A percentile compares a stretch with the other conserved stretches of the same genome.
phyloP scores from a whole-genome alignment of 768 basidiomycete species.

The Boletus sensibilis region DNA sequence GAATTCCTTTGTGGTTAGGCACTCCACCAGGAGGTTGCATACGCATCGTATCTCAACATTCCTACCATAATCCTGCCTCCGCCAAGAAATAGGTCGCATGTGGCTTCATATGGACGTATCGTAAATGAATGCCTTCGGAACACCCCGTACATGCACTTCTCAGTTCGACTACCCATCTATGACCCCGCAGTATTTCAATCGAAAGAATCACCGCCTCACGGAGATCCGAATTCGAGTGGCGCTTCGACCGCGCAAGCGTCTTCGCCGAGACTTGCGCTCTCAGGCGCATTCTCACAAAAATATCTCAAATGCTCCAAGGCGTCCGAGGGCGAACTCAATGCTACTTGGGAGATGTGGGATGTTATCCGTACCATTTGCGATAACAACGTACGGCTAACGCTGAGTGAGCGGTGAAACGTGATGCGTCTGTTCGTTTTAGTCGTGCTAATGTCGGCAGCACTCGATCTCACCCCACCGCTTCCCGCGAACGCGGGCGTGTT shows the following conservation, averaged over 20 bases:
- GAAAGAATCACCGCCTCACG: constrained; percentile 28
- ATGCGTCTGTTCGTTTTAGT: not conserved
- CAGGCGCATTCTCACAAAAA: constrained; percentile 26
- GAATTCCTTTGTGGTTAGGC: constrained; percentile 54
- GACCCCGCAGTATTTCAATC: constrained; percentile 63
- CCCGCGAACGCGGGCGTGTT: constrained; percentile 76
- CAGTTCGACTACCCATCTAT: constrained; percentile 81
- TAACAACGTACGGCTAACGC: constrained; percentile 69
- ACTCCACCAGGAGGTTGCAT: constrained; percentile 87
- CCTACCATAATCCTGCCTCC: constrained; percentile 85
- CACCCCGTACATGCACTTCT: constrained; percentile 72
- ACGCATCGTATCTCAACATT: constrained; percentile 89
- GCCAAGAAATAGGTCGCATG: constrained; percentile 76
- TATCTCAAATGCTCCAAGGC: constrained; percentile 33
- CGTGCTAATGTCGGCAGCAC: constrained; percentile 50
- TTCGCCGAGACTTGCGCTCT: constrained; percentile 17
- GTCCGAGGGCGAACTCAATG: constrained; percentile 59
- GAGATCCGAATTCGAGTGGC: constrained; percentile 32
- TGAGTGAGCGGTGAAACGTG: constrained; percentile 62
- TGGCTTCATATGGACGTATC: constrained; percentile 91
- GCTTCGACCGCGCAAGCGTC: constrained; percentile 20
- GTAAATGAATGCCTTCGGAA: constrained; percentile 75
- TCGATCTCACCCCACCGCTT: constrained; percentile 88
- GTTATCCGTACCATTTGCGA: constrained; percentile 86
- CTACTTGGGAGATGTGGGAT: constrained; percentile 99